Evolutionary conservation across 495 filamentous ascomycete genomes (phyloP).

Genomic region (Penicillium turbatum): DNA sequence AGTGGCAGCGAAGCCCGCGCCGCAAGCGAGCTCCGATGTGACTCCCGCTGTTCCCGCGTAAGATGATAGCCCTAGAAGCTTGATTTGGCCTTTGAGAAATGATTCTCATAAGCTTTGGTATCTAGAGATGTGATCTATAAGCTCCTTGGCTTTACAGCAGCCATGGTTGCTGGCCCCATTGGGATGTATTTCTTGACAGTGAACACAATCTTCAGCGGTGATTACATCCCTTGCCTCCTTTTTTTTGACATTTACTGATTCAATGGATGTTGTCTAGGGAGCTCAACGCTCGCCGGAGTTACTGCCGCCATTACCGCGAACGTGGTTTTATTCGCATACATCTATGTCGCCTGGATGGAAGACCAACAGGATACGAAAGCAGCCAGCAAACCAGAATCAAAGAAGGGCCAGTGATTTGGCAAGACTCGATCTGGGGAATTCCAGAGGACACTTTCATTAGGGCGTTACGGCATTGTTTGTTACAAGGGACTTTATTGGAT

Average conservation of each 20-base stretch:
- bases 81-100: neutral
- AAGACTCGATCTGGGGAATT: neutral
- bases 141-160: conserved; percentile 81
- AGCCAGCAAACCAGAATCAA: conserved; percentile 49
- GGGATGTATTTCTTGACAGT: conserved; percentile 81
- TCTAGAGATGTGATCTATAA: conserved; percentile 81
- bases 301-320: conserved; percentile 87
- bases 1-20: conserved; percentile 23
- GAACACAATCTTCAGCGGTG: conserved; percentile 73
- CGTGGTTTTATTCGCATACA: conserved; percentile 82
- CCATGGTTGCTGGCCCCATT: conserved; percentile 83
- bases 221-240: conserved; percentile 5
- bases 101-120: neutral
- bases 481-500: neutral
- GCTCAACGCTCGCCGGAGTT: conserved; percentile 79
- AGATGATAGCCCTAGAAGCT: conserved; percentile 19
- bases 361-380: conserved; percentile 65
- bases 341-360: conserved; percentile 87
- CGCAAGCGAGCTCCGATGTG: conserved; percentile 37
- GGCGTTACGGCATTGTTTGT: conserved; percentile 9
- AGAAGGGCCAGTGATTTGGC: conserved; percentile 53
- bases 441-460: neutral
- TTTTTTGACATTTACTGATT: neutral
- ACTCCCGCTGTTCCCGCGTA: conserved; percentile 72
- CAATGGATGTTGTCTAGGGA: conserved; percentile 50